phyloP scores from a whole-genome alignment of 1,284 basidiomycete genomes.

The Ustilago cynodontis region DNA sequence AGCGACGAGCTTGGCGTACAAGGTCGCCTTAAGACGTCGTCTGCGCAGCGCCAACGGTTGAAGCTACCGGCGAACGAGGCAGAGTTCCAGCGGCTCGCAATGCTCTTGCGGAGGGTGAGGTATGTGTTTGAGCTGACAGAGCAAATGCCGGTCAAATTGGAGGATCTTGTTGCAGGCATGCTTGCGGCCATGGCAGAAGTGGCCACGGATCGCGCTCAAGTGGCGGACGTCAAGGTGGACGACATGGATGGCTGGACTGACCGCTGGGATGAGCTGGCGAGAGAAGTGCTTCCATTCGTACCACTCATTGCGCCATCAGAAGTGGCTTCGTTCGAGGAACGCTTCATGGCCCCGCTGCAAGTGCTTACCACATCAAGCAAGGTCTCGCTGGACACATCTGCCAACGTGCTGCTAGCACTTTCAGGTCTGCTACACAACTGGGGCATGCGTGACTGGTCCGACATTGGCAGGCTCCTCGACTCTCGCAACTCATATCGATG shows the following conservation, averaged over 20 bases:
- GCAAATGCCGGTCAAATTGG: slow-evolving; percentile 40
- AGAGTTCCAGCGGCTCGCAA: slow-evolving; percentile 31
- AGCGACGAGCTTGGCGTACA: slow-evolving; percentile 48
- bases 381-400: slow-evolving; percentile 32
- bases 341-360: slow-evolving; percentile 32
- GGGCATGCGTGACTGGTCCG: slow-evolving; percentile 34
- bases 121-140: slow-evolving; percentile 37
- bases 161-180: slow-evolving; percentile 26
- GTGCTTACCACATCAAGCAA: slow-evolving; percentile 26
- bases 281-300: slow-evolving; percentile 41
- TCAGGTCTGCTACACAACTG: slow-evolving; percentile 30
- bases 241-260: slow-evolving; percentile 30
- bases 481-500: slow-evolving; percentile 32
- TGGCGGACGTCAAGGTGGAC: not conserved
- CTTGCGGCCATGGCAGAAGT: slow-evolving; percentile 31
- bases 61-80: slow-evolving; percentile 30
- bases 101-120: slow-evolving; percentile 25
- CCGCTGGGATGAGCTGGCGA: slow-evolving; percentile 33
- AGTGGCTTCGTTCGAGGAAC: slow-evolving; percentile 21
- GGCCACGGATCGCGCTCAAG: slow-evolving; percentile 2
- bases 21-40: not conserved
- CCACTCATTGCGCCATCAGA: slow-evolving; percentile 37
- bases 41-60: slow-evolving; percentile 11
- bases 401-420: slow-evolving; percentile 29
- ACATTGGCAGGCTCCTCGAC: slow-evolving; percentile 36